Conservation (phyloP, 1,139 yeast species). For the Candida mesenterica region DNA sequence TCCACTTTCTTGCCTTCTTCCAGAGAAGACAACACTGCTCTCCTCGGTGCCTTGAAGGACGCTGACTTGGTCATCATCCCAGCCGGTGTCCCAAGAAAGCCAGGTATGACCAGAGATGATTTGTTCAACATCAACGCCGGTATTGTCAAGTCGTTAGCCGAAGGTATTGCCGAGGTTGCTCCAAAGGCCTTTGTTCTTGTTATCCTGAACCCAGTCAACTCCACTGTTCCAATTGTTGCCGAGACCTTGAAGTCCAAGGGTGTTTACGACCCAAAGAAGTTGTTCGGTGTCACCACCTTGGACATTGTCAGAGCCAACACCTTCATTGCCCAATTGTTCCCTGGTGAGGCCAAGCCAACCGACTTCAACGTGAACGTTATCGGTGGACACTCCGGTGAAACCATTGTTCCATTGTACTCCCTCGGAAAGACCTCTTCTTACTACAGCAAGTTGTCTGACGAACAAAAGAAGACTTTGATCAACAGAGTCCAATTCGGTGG, state of each 20-base stretch:
- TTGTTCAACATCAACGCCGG: conserved; percentile 96
- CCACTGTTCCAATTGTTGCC: conserved; percentile 97
- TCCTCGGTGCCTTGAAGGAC: conserved; percentile 71
- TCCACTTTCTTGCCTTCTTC: conserved; percentile 73
- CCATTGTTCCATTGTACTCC: conserved; percentile 93
- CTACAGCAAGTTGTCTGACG: conserved; percentile 22
- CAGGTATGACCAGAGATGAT: conserved; percentile 99
- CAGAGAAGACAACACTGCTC: conserved; percentile 70
- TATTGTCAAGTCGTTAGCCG: conserved; percentile 88
- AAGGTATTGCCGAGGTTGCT: conserved; percentile 79
- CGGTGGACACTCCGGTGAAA: conserved; percentile 98
- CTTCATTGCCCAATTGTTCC: conserved; percentile 71
- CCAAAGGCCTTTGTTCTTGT: conserved; percentile 88
- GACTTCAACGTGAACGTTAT: conserved; percentile 77
- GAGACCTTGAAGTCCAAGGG: conserved; percentile 86
- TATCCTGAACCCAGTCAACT: conserved; percentile 97
- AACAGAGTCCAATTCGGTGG: conserved; percentile 98
- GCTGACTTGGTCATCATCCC: conserved; percentile 92
- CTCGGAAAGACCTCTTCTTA: conserved; percentile 33
- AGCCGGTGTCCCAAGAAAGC: conserved; percentile 99
- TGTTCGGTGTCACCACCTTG: conserved; percentile 96
- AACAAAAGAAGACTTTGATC: conserved; percentile 56
- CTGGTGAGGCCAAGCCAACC: conserved; percentile 56
- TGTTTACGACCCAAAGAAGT: conserved; percentile 85
- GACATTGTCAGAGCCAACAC: conserved; percentile 94